Percentiles rank a stretch among this genome's conserved stretches.
Evolutionary conservation across 2,329 filamentous ascomycete species (phyloP).

Genomic region (Amauroascus verrucosus): DNA sequence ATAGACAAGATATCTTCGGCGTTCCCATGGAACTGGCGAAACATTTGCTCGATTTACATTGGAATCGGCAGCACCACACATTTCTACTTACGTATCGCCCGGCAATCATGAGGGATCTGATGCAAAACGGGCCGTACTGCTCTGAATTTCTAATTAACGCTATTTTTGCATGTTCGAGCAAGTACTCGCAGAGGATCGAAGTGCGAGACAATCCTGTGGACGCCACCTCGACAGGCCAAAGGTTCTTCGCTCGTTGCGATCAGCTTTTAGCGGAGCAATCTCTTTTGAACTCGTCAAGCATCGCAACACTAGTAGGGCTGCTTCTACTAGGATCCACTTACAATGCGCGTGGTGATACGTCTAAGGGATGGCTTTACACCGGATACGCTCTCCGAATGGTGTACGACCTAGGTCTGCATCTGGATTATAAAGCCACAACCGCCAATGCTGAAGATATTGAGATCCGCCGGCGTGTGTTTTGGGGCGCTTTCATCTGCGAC

Average conservation of each 20-base stretch:
- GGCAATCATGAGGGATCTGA: constrained; percentile 30
- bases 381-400: constrained; percentile 36
- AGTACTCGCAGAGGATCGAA: constrained; percentile 32
- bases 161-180: constrained; percentile 34
- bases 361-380: constrained; percentile 33
- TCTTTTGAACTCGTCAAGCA: constrained; percentile 27
- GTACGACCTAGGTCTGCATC: constrained; percentile 33
- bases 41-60: constrained; percentile 33
- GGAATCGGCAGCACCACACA: constrained; percentile 33
- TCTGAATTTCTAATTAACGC: constrained; percentile 34
- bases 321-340: constrained; percentile 24
- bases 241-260: constrained; percentile 33
- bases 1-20: constrained; percentile 16
- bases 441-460: constrained; percentile 23
- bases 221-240: constrained; percentile 27
- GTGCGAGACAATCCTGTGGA: constrained; percentile 28
- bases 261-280: constrained; percentile 28
- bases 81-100: constrained; percentile 34
- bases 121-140: constrained; percentile 28
- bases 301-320: constrained; percentile 31
- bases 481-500: constrained; percentile 33
- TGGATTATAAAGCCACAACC: constrained; percentile 26
- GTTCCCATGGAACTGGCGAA: constrained; percentile 25
- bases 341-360: constrained; percentile 20
- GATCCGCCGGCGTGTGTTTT: constrained; percentile 27